A percentile compares a stretch with the other conserved stretches of the same genome.
These are phyloP conservation scores for Cladosporium sphaerospermum DNA, from an alignment of 2,329 filamentous ascomycete species.

Conservation along the genomic window DNA sequence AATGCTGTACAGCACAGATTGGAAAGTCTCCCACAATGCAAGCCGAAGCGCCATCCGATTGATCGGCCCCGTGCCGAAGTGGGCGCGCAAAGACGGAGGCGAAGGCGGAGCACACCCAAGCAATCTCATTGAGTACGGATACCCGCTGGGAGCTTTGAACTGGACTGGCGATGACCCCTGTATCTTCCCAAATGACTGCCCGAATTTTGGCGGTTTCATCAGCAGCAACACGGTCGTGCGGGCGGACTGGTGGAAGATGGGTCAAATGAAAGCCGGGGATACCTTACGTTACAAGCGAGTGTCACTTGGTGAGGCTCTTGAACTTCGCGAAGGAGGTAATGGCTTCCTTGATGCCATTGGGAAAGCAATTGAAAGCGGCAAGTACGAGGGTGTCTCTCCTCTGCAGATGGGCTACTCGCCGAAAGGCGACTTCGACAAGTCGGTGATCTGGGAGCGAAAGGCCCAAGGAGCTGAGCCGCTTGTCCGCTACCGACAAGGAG, in stretches of 20 bases:
- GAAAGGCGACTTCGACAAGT: conserved; percentile 22
- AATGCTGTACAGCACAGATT: conserved; percentile 52
- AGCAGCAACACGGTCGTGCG: conserved; percentile 51
- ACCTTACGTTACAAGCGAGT: conserved; percentile 46
- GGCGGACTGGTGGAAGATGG: conserved; percentile 56
- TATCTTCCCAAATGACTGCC: conserved; percentile 55
- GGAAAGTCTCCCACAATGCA: conserved; percentile 57
- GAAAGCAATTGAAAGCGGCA: conserved; percentile 31
- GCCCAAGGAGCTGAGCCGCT: conserved; percentile 24
- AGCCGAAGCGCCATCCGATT: conserved; percentile 56
- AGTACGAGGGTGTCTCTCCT: conserved; percentile 30
- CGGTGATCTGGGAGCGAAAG: conserved; percentile 27
- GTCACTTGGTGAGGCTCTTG: conserved; percentile 47
- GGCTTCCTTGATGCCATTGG: conserved; percentile 41
- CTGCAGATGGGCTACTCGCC: conserved; percentile 22
- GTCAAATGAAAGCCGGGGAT: conserved; percentile 56
- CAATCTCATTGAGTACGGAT: conserved; percentile 51
- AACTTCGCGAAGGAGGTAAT: conserved; percentile 38
- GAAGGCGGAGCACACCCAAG: conserved; percentile 57
- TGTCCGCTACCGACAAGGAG: conserved; percentile 33
- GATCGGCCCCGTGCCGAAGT: conserved; percentile 52
- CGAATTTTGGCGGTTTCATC: conserved; percentile 57
- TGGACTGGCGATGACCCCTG: conserved; percentile 57
- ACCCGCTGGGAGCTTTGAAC: conserved; percentile 52
- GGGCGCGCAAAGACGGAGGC: conserved; percentile 54